Base-by-base conservation (phyloP, 1,284 basidiomycete species). In the Wolfiporia cocos region DNA sequence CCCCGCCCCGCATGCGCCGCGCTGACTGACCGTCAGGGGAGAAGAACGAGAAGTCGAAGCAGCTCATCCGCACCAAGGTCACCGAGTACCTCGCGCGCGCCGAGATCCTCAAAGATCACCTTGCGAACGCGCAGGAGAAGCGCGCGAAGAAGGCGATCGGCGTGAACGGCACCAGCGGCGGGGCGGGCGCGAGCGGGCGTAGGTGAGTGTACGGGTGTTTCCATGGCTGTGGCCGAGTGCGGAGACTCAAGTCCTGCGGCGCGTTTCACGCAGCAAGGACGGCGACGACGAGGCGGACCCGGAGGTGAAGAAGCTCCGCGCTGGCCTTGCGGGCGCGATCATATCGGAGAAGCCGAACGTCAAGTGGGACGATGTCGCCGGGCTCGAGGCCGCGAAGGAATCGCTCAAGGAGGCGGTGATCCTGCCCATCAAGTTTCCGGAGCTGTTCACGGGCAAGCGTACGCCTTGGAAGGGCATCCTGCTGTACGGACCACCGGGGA, bases 391-490 rank as follows among this genome's bases (percentile, higher is more conserved):
- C 30, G 95, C 95, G 26, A 99, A 99, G 67, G 93, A 95, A 44
- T 81, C 95, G 10, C 69, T 99, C 55, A 98, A 99, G 65, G 95
- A 99, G 64, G 95, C 96, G 28, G 96, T 99, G 61, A 97, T 99
- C 58, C 72, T 99, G 18, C 95, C 95, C 5, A 97, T 98, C 76
- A 98, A 98, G 66, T 98, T 98, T 59, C 95, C 95, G 1, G 92
- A 98, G 66, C 74, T 99, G 30, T 99, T 99, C 67, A 97, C 93
- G 0, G 96, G 95, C 36, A 98, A 98, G 66, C 83, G 95, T 20
- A 98, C 93, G 19, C 95, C 95, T 1, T 98, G 95, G 95, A 77
- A 77, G 41, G 95, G 95, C 7, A 99, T 99, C 43, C 69, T 99
- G 43, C 73, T 99, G 12, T 99, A 99, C 61, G 95, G 95, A 0